phyloP scores from a whole-genome alignment of 768 basidiomycete genomes.

The Holtermannia corniformis region DNA sequence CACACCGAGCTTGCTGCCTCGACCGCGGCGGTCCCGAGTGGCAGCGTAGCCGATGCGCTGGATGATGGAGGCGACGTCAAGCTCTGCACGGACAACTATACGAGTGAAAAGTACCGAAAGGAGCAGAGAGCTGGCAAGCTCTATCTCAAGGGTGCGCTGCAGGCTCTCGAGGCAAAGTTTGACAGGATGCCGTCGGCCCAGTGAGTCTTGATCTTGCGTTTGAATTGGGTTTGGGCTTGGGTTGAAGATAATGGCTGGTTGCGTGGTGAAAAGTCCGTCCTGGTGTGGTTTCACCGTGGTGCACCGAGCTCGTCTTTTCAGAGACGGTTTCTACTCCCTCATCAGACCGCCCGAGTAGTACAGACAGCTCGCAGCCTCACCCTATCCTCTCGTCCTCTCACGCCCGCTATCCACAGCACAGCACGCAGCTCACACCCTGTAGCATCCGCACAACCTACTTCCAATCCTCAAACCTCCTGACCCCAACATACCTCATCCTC shows the following conservation, averaged over 20 bases:
- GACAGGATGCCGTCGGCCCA: constrained; percentile 11
- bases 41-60: background rate
- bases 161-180: constrained; percentile 51
- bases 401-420: constrained; percentile 57
- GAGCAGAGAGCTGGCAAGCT: constrained; percentile 28
- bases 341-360: too few species aligned
- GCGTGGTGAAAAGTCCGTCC: too few species aligned
- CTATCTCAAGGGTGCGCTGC: constrained; percentile 42
- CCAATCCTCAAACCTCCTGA: too few species aligned
- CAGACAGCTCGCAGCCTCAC: too few species aligned
- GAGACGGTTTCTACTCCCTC: too few species aligned
- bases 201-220: constrained; percentile 3
- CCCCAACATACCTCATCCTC: constrained; percentile 55
- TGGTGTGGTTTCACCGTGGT: too few species aligned
- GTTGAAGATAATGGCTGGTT: constrained; percentile 45
- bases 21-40: background rate
- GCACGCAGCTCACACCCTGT: constrained; percentile 39
- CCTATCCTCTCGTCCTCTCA: too few species aligned
- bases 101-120: constrained; percentile 7
- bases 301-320: too few species aligned
- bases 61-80: constrained; percentile 28
- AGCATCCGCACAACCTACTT: constrained; percentile 49
- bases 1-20: background rate
- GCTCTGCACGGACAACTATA: constrained; percentile 12
- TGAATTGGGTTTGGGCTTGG: constrained; percentile 25